A percentile compares a stretch with the other conserved stretches of the same genome.
Evolutionary conservation across 2,329 filamentous ascomycete genomes (phyloP).

Genomic region (Neonectria neomacrospora): DNA sequence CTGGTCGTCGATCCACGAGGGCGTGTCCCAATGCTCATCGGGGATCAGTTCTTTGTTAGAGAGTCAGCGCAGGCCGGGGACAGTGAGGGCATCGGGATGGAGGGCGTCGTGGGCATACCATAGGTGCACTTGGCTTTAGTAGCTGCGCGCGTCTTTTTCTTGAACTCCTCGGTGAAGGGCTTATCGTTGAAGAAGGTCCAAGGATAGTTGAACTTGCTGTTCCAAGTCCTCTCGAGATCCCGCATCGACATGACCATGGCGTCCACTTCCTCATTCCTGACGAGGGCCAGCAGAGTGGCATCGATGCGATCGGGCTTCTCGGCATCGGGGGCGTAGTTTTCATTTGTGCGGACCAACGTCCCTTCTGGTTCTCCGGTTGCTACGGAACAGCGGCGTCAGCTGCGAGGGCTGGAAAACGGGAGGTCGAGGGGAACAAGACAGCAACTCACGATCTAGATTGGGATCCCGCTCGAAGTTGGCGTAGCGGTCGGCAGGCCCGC

Average conservation of each 20-base stretch:
- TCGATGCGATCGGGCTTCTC: conserved; percentile 86
- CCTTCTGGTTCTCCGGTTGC: conserved; percentile 87
- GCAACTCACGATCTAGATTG: conserved; percentile 80
- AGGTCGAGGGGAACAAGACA: too few relatives aligned
- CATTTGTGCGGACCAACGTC: conserved; percentile 75
- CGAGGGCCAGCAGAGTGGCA: conserved; percentile 89
- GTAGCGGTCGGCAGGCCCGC: conserved; percentile 56
- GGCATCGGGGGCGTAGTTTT: conserved; percentile 82
- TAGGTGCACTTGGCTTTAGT: conserved; percentile 92
- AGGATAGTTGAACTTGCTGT: conserved; percentile 98
- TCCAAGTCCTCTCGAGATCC: conserved; percentile 95
- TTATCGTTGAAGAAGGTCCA: conserved; percentile 99
- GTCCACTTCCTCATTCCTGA: conserved; percentile 88
- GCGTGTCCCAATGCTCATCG: conserved; percentile 93
- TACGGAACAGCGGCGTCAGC: conserved; percentile 52
- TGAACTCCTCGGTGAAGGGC: conserved; percentile 94
- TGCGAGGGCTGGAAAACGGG: conserved; percentile 3
- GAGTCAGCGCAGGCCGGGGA: conserved; percentile 9
- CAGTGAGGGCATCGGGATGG: background rate
- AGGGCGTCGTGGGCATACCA: conserved; percentile 62
- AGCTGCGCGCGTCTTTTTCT: conserved; percentile 78
- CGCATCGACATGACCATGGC: conserved; percentile 89
- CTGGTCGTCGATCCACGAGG: conserved; percentile 90
- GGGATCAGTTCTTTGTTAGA: conserved; percentile 78
- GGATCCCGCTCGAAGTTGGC: conserved; percentile 80